Evolutionary conservation across 352 stramenopile species (phyloP), one percentile per base, ranked within the genome.

Genomic region (Thraustochytrium sp.): DNA sequence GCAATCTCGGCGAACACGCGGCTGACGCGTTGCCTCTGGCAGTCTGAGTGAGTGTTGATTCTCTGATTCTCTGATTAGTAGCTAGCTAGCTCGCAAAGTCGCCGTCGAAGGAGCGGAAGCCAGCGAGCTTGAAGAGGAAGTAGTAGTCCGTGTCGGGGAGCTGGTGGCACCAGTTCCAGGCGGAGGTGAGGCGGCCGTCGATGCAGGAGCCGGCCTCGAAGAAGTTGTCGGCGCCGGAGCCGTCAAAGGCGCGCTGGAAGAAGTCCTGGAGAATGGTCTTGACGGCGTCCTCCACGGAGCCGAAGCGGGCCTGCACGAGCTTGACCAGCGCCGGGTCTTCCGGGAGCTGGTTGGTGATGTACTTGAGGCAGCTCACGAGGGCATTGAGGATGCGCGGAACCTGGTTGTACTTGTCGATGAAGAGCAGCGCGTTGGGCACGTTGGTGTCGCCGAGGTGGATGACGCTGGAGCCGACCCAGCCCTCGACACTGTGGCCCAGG

Each of bases 361-460:
- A 89, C 65, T 92, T 89, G 46, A 93, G 74, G 83, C 89, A 92
- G 51, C 46, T 86, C 2, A 93, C 88, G 23, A 93, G 90, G 0
- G 90, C 89, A n/a, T 88, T 88, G 16, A 93, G 82, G 54, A 93
- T 93, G 29, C 89, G 84, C 21, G 89, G 88, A 16, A 92, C 90
- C 89, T 89, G 63, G 44, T 94, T 97, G 89, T 98, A 98, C 89
- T 98, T 98, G 90, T 98, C 96, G 87, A 98, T 98, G 86, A 98
- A 98, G 88, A 97, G 97, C 82, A 98, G 90, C 63, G 95, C 95
- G 82, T 98, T 98, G 18, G 95, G 96, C 38, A 98, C 96, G 88
- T 98, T 98, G 89, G 98, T 96, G 90, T 98, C 96, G 36, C 96
- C 96, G 36, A 98, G 84, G 86, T 98, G 96, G 80, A 98, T 98